These are phyloP conservation scores for Penicillium janthinellum DNA, from an alignment of 2,329 filamentous ascomycete genomes.

Conservation along the genomic window DNA sequence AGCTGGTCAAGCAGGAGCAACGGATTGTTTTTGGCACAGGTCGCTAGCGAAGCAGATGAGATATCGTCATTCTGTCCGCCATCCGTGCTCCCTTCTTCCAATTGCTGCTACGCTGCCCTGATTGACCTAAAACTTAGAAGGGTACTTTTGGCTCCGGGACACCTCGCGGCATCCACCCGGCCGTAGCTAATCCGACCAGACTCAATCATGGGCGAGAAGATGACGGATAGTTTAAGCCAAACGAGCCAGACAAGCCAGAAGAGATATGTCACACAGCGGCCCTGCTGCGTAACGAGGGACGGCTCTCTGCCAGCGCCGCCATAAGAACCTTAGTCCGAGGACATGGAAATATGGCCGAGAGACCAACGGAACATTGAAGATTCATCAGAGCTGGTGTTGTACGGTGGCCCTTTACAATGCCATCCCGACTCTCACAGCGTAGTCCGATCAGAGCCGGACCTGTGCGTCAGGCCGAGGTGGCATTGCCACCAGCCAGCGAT, in stretches of 20 bases:
- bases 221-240: not conserved
- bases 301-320: slow-evolving; percentile 1
- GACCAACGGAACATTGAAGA: not conserved
- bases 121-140: not conserved
- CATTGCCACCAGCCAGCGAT: not conserved
- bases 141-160: not conserved
- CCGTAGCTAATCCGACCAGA: not conserved
- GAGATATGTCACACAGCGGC: slow-evolving; percentile 6
- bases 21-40: not conserved
- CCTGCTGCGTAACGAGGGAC: not conserved
- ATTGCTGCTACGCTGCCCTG: not conserved
- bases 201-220: not conserved
- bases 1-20: not conserved
- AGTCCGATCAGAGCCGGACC: slow-evolving; percentile 5
- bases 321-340: slow-evolving; percentile 18
- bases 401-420: not conserved
- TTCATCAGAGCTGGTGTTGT: not conserved
- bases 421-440: slow-evolving; percentile 4
- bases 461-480: slow-evolving; percentile 1
- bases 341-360: not conserved
- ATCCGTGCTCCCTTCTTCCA: not conserved
- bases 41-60: not conserved
- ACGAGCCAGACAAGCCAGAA: not conserved
- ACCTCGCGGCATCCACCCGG: not conserved
- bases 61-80: not conserved